These are phyloP conservation scores for Clitopilus passeckerianus DNA, from an alignment of 768 basidiomycete species.

Conservation along the genomic window DNA sequence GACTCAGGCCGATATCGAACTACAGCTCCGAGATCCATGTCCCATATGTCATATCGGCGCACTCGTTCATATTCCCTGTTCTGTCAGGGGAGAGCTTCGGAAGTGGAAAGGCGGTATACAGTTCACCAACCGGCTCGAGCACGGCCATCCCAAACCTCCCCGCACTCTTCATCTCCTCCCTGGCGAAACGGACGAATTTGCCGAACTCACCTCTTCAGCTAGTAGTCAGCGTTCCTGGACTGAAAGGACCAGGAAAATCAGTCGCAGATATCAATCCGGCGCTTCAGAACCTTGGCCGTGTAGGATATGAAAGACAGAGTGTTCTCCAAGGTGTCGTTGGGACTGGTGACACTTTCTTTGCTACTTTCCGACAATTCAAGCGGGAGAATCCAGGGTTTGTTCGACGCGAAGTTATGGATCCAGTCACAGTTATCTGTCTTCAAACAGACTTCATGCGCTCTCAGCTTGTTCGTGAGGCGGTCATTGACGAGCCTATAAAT, in stretches of 20 bases:
- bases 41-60: too few relatives aligned
- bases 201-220: conserved; percentile 5
- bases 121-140: not conserved
- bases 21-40: too few relatives aligned
- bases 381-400: conserved; percentile 13
- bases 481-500: conserved; percentile 19
- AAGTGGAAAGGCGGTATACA: not conserved
- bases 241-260: conserved; percentile 10
- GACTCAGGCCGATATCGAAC: too few relatives aligned
- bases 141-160: not conserved
- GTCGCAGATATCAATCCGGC: conserved; percentile 13
- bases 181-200: not conserved
- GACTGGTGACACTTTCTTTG: conserved; percentile 10
- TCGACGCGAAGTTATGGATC: conserved; percentile 11
- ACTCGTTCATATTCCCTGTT: too few relatives aligned
- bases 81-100: too few relatives aligned
- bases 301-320: conserved; percentile 4
- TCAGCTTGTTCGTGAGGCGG: conserved; percentile 14
- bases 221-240: conserved; percentile 10
- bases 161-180: not conserved
- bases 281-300: conserved; percentile 6
- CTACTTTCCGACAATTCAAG: conserved; percentile 7
- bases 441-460: conserved; percentile 24
- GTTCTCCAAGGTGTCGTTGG: not conserved
- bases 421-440: conserved; percentile 19